Conservation (phyloP, 1,284 basidiomycete genomes). For the Leccinum griseonigrum region DNA sequence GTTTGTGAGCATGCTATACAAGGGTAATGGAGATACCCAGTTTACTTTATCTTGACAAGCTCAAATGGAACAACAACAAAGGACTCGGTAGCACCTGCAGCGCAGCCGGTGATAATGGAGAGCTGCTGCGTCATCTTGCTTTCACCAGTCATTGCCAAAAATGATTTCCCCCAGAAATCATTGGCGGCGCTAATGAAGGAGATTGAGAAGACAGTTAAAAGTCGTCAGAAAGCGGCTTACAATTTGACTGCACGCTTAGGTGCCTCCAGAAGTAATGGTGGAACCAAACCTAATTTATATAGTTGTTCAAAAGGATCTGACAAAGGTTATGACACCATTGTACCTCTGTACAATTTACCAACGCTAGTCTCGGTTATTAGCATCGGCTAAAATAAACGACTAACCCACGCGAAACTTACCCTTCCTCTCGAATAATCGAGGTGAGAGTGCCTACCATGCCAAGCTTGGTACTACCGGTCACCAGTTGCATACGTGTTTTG, state of each 20-base stretch:
- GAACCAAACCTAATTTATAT: constrained; percentile 66
- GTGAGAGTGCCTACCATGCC: constrained; percentile 84
- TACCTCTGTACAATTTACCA: constrained; percentile 86
- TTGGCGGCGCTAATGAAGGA: constrained; percentile 63
- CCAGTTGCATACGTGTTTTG: constrained; percentile 98
- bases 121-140: constrained; percentile 86
- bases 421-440: constrained; percentile 80
- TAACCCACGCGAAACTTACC: constrained; percentile 48
- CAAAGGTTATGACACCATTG: constrained; percentile 2
- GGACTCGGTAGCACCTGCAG: constrained; percentile 94
- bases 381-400: constrained; percentile 14
- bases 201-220: neutral
- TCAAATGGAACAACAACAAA: constrained; percentile 95
- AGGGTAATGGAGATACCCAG: neutral
- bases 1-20: constrained; percentile 5
- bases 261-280: constrained; percentile 93
- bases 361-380: constrained; percentile 46
- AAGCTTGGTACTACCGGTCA: constrained; percentile 72
- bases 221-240: constrained; percentile 40
- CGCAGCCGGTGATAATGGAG: constrained; percentile 88
- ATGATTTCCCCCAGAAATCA: constrained; percentile 93
- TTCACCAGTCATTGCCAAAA: constrained; percentile 59
- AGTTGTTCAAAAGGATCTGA: neutral
- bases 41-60: constrained; percentile 90
- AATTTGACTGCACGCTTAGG: constrained; percentile 99